Base-by-base conservation (phyloP, 345 rosid genomes). In the Camelina neglecta region DNA sequence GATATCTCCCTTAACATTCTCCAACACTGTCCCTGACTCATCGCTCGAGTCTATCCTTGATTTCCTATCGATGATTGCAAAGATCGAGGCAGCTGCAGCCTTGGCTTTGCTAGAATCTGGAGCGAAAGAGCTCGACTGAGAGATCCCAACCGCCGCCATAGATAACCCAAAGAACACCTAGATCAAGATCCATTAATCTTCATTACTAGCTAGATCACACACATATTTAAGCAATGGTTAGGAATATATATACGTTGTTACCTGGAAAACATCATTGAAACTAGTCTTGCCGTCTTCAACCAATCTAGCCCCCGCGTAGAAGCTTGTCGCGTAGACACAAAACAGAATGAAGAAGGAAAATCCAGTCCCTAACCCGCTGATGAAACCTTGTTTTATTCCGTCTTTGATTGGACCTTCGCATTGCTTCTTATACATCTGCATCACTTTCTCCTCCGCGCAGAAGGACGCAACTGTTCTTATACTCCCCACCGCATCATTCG, bases 401-500 rank as follows among this genome's bases (percentile, higher is more conserved):
- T 83, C 72, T 77, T 81, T 85, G 26, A 82, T 44, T 0, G 97
- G 94, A 63, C 85, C 85, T 70, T 89, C 90, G 44, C 97, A 92
- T 81, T 87, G 85, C 69, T 76, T 77, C 75, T 74, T 50, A 79
- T 85, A 90, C 47, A 87, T 60, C 23, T 81, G 70, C 87, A 89
- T 90, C 83, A 92, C 96, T 71, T 84, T 88, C 47, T 87, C 86
- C 77, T 92, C 97, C 0, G 91, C 94, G 35, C 96, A 87, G 75
- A 90, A 92, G 21, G 97, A 92, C 13, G 94, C 91, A 3, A 90
- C 86, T 5, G 96, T 92, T 81, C 96, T 83, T 41, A 92, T 92
- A 33, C 94, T 84, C n/a, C 93, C 93, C 16, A 90, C 88, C 0
- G 97, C 96, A 62, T 92, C 96, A n/a, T 80, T 85, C 1, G 96